Base-by-base conservation (phyloP, 2,329 filamentous ascomycete species). In the Mollisiaceae sp. region DNA sequence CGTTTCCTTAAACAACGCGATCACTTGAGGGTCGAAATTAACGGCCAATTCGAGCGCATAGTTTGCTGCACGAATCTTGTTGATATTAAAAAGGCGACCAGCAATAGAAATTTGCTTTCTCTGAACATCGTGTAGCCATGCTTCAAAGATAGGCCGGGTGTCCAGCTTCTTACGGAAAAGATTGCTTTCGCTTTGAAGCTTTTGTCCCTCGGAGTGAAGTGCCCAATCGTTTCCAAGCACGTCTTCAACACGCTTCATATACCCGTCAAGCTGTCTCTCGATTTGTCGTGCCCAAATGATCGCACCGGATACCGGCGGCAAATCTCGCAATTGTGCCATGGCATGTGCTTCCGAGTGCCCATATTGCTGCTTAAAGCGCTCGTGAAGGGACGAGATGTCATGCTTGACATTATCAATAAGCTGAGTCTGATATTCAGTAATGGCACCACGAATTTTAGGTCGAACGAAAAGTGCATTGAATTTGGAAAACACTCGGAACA, bases 401-500 rank as follows among this genome's bases (percentile, higher is more conserved):
- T 93, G 90, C 78, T 98, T 98, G 74, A 99, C 95, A 73, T 97
- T 97, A 74, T 97, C 94, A 77, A 99, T 97, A 39, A 99, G 88
- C 78, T 97, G 94, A 4, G 94, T 95, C 78, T 99, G 95, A 77
- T 99, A 99, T 80, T 99, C 94, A 52, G 93, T 92, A 75, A 99
- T 99, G 63, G 95, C 96, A 71, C 96, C 94, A 70, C 95, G 90
- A 80, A 99, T 98, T 84, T 99, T 99, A n/a, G 95, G 95, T 66
- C 95, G 89, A 64, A 99, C 94, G 73, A 99, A 97, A 36, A 99
- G 89, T 1, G 95, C 95, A 77, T 99, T 99, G 86, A 99, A 99
- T 77, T 98, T 98, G 61, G 95, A 98, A 78, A 99, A 99, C 67
- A 99, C 95, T 62, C 96, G 91, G 78, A 99, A 99, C 95, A 99